Evolutionary conservation across 1,139 yeast genomes (phyloP).

Genomic region (Geotrichum armillariae): DNA sequence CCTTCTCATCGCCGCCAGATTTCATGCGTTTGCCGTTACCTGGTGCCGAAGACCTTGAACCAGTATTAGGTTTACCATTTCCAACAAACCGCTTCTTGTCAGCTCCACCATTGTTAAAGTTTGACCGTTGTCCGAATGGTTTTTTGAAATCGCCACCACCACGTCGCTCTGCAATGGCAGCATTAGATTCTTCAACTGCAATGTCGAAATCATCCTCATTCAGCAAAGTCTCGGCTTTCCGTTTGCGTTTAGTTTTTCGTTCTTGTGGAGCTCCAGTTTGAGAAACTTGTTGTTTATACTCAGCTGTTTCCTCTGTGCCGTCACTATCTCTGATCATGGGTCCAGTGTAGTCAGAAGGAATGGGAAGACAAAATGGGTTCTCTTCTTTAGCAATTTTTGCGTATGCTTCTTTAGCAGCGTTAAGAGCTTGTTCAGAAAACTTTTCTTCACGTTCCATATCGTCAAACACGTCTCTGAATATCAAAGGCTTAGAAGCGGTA

Average conservation of each 20-base stretch:
- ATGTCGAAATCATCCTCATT: slow-evolving; percentile 53
- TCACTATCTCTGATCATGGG: slow-evolving; percentile 57
- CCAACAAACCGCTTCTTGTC: slow-evolving; percentile 64
- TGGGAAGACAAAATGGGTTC: too few species aligned
- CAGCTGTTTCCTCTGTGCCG: neutral
- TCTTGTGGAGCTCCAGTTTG: too few species aligned
- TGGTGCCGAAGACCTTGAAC: slow-evolving; percentile 54
- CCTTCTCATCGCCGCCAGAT: slow-evolving; percentile 70
- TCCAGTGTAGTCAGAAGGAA: slow-evolving; percentile 33
- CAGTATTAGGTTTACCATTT: slow-evolving; percentile 62
- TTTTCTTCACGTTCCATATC: slow-evolving; percentile 80
- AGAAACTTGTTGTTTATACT: too few species aligned
- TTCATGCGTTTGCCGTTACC: too few species aligned
- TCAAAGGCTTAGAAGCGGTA: neutral
- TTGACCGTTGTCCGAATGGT: neutral
- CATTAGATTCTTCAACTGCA: slow-evolving; percentile 87
- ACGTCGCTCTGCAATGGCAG: slow-evolving; percentile 43
- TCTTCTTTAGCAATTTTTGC: slow-evolving; percentile 76
- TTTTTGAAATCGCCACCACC: slow-evolving; percentile 43
- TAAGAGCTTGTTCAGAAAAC: slow-evolving; percentile 91
- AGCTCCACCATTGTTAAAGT: slow-evolving; percentile 52
- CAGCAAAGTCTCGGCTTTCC: slow-evolving; percentile 72
- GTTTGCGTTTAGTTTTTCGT: too few species aligned
- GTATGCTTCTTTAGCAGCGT: slow-evolving; percentile 78
- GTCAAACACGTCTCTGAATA: slow-evolving; percentile 6